A percentile compares a stretch with the other conserved stretches of the same genome.
Conservation (phyloP, 176 grass and related monocot genomes). For the Oryza nivara region DNA sequence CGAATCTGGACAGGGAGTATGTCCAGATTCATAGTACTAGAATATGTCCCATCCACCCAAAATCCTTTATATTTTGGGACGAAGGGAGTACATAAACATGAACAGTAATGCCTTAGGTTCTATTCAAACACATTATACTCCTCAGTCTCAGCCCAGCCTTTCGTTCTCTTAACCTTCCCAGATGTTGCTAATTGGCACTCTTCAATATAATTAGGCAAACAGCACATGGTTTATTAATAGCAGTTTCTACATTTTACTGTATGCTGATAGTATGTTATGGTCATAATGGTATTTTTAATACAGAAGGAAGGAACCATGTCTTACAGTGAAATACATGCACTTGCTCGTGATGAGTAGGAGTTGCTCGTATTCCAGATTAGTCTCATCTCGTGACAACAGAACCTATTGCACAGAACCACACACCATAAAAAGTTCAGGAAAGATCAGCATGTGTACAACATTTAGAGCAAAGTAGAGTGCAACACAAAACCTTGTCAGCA, state of each 20-base stretch:
- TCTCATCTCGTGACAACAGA: constrained; percentile 50
- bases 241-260: not conserved
- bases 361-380: constrained; percentile 63
- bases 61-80: too few species aligned
- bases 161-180: constrained; percentile 8
- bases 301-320: constrained; percentile 27
- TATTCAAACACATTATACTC: not conserved
- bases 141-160: not conserved
- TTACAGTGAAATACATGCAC: constrained; percentile 89
- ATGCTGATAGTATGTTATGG: not conserved
- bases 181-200: not conserved
- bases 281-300: constrained; percentile 13
- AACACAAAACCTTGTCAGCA: constrained; percentile 64
- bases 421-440: constrained; percentile 1
- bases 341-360: constrained; percentile 88
- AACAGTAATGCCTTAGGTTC: not conserved
- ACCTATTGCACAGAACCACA: constrained; percentile 56
- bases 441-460: constrained; percentile 13
- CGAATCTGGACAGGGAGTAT: too few species aligned
- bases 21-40: too few species aligned
- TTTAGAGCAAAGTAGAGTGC: constrained; percentile 11
- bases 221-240: not conserved
- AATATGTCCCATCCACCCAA: too few species aligned
- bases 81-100: not conserved
- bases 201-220: not conserved